A percentile compares a stretch with the other conserved stretches of the same genome.
Conservation (phyloP, 2,329 filamentous ascomycete species). For the Hirsutella thompsonii region DNA sequence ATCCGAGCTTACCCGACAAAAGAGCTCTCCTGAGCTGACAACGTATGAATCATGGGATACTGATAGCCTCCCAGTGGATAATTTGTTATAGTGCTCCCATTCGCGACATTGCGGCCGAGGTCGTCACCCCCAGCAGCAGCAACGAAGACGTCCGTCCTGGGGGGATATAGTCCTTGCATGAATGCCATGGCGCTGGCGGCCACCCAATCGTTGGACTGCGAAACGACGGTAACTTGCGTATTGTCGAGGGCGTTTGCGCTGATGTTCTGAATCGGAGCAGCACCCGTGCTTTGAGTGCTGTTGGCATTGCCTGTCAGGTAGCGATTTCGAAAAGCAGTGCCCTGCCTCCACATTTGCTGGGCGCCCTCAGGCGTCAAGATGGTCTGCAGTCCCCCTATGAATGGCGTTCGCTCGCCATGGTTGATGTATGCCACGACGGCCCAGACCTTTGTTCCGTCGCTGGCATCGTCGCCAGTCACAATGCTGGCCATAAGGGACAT, state of each 20-base stretch:
- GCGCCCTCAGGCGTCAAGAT: constrained; percentile 40
- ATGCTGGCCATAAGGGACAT: constrained; percentile 9
- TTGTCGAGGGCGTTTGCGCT: constrained; percentile 33
- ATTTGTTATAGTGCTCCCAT: constrained; percentile 34
- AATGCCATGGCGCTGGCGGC: constrained; percentile 63
- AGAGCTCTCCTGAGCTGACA: constrained; percentile 30
- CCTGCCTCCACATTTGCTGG: constrained; percentile 36
- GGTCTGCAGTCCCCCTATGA: constrained; percentile 13
- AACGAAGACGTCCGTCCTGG: constrained; percentile 30
- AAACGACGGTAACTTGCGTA: constrained; percentile 27
- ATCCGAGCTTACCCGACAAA: constrained; percentile 28
- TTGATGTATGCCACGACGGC: constrained; percentile 34
- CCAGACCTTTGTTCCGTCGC: constrained; percentile 28
- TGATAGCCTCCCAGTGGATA: constrained; percentile 70
- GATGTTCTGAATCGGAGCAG: constrained; percentile 28
- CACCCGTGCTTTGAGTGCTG: constrained; percentile 10
- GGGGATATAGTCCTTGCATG: constrained; percentile 75
- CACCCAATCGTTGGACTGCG: constrained; percentile 32
- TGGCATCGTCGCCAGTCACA: constrained; percentile 11
- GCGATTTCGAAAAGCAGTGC: constrained; percentile 32
- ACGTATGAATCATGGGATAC: constrained; percentile 53
- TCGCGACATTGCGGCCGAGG: constrained; percentile 27
- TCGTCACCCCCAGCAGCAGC: constrained; percentile 14
- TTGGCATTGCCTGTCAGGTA: constrained; percentile 25
- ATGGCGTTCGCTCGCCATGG: constrained; percentile 41